Percentiles rank a stretch among this genome's conserved stretches.
These are phyloP conservation scores for Saturnispora dispora DNA, from an alignment of 805 yeast genomes.

Conservation along the genomic window DNA sequence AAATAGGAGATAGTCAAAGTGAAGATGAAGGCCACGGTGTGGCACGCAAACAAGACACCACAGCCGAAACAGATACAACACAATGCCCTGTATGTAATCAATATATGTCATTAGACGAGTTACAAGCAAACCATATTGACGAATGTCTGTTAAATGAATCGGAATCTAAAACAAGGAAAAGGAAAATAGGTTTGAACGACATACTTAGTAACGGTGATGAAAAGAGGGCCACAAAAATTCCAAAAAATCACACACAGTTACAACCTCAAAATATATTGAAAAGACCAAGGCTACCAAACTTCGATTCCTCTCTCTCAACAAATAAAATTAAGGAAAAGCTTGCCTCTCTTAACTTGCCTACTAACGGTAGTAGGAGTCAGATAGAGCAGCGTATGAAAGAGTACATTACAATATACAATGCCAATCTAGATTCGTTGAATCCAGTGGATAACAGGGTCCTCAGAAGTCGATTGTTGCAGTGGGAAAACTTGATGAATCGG, in stretches of 20 bases:
- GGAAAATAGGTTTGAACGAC: neutral
- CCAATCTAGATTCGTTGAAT: constrained; percentile 62
- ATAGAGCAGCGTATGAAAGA: constrained; percentile 68
- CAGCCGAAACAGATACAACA: constrained; percentile 27
- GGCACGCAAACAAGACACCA: constrained; percentile 8
- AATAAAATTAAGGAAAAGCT: constrained; percentile 56
- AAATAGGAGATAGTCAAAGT: constrained; percentile 16
- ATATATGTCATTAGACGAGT: constrained; percentile 41
- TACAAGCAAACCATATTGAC: constrained; percentile 57
- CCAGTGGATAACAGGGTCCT: constrained; percentile 54
- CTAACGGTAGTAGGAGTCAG: constrained; percentile 52
- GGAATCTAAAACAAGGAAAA: neutral
- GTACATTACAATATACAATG: constrained; percentile 68
- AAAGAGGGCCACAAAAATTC: neutral
- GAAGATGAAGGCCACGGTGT: constrained; percentile 9
- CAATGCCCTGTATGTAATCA: constrained; percentile 63
- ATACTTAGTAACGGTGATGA: neutral
- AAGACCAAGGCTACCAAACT: constrained; percentile 42
- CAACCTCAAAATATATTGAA: constrained; percentile 17
- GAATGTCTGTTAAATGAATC: constrained; percentile 34
- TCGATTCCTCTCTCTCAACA: constrained; percentile 53
- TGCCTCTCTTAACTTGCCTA: constrained; percentile 43
- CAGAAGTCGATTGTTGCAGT: constrained; percentile 46
- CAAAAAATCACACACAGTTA: constrained; percentile 16
- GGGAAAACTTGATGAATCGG: constrained; percentile 43